Base-by-base conservation (phyloP, 1,139 yeast species). In the Lodderomyces pseudojiufengensis region DNA sequence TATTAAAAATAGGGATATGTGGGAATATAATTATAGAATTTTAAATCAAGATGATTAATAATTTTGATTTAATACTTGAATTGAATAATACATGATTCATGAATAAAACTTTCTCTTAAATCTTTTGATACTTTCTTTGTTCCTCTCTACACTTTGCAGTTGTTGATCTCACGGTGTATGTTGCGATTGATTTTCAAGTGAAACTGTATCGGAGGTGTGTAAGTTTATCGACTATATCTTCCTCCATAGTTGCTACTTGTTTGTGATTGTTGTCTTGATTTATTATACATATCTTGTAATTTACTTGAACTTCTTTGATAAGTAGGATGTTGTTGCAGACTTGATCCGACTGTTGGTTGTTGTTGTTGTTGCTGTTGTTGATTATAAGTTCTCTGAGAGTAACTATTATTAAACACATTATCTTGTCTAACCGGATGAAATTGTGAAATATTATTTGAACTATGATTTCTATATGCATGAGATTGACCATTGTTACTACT, bases 1-100 rank as follows among this genome's bases (percentile, higher is more conserved):
- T 48, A 63, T 65, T 13, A 59, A 65, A 32, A 82, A 81, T 36
- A 56, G 88, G 40, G 73, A 77, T 43, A 54, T 65, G 42, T 84
- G 94, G 94, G 83, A 80, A 46, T 60, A 48, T 21, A 39, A 37
- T 23, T 46, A 41, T 30, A 41, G 35, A 24, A 15, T 39, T 27
- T 26, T 52, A 21, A 50, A 52, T 42, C 35, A 23, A 15, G 29
- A 21, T 25, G 12, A 21, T 16, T 27, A 25, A 32, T 10, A 7
- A n/a, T n/a, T n/a, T n/a, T n/a, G n/a, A n/a, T n/a, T n/a, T n/a
- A n/a, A n/a, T n/a, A n/a, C n/a, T n/a, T n/a, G n/a, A n/a, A n/a
- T n/a, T n/a, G n/a, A n/a, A n/a, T n/a, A n/a, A n/a, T n/a, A n/a
- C n/a, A n/a, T n/a, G n/a, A n/a, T n/a, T n/a, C n/a, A n/a, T n/a